Percentiles rank a stretch among this genome's conserved stretches.
Conservation (phyloP, 192 early-diverging fungal species). For the Backusella tuberculispora region DNA sequence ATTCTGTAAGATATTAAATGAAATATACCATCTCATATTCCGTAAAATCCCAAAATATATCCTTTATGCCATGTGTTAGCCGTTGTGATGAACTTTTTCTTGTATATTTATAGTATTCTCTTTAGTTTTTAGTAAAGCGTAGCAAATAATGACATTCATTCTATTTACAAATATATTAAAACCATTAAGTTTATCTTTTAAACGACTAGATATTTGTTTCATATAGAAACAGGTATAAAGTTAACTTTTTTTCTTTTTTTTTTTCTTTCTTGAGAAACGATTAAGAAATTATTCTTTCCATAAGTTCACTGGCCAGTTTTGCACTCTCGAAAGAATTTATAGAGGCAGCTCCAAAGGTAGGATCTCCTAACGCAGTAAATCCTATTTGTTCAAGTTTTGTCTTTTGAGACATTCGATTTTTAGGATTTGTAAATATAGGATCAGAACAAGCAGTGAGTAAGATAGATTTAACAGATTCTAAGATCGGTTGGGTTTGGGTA, state of each 20-base stretch:
- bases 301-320: slow-evolving; percentile 49
- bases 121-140: not conserved
- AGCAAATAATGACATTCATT: not conserved
- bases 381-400: slow-evolving; percentile 53
- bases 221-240: not conserved
- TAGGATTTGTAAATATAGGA: slow-evolving; percentile 39
- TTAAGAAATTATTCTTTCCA: slow-evolving; percentile 46
- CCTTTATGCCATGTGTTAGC: not conserved
- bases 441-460: slow-evolving; percentile 67
- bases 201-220: not conserved
- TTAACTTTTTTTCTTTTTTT: not conserved
- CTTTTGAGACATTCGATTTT: slow-evolving; percentile 49
- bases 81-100: not conserved
- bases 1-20: not conserved
- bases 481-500: slow-evolving; percentile 62
- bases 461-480: slow-evolving; percentile 71
- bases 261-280: not conserved
- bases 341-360: slow-evolving; percentile 42
- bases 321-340: slow-evolving; percentile 50
- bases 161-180: not conserved
- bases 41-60: not conserved
- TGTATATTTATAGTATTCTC: too few relatives aligned
- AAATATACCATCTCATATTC: not conserved
- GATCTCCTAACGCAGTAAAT: slow-evolving; percentile 49
- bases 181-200: not conserved